Conservation (phyloP, 1,284 basidiomycete genomes). For the Sanghuangporus weigelae region DNA sequence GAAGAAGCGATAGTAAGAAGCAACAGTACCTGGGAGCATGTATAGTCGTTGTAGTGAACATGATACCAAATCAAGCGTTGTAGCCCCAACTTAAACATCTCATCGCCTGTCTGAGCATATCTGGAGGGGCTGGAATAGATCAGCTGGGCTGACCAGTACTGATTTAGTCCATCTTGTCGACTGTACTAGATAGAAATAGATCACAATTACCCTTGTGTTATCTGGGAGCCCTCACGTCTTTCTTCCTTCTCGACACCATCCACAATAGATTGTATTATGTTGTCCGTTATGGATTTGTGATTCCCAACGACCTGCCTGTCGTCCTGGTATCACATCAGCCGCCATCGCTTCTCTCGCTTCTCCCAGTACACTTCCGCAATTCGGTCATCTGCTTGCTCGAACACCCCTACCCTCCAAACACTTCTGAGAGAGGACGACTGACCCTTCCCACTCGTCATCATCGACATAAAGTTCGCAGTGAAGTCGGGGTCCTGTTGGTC, state of each 20-base stretch:
- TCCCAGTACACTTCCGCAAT: slow-evolving; percentile 96
- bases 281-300: slow-evolving; percentile 75
- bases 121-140: too few species aligned
- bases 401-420: too few species aligned
- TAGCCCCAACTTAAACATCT: too few species aligned
- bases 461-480: slow-evolving; percentile 72
- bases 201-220: too few species aligned
- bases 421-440: slow-evolving; percentile 26
- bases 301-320: slow-evolving; percentile 92
- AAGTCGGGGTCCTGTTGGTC: slow-evolving; percentile 69
- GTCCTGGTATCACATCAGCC: slow-evolving; percentile 86
- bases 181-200: too few species aligned
- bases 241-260: slow-evolving; percentile 87
- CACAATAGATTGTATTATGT: slow-evolving; percentile 81
- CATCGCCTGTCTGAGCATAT: too few species aligned
- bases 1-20: too few species aligned
- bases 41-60: too few species aligned
- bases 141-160: too few species aligned
- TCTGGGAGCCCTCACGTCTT: slow-evolving; percentile 49
- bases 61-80: too few species aligned
- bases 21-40: too few species aligned
- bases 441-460: slow-evolving; percentile 93
- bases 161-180: too few species aligned
- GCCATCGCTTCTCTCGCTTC: slow-evolving; percentile 59
- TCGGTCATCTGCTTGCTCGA: slow-evolving; percentile 86